Conservation (phyloP, 345 rosid species). For the Brassica incana region DNA sequence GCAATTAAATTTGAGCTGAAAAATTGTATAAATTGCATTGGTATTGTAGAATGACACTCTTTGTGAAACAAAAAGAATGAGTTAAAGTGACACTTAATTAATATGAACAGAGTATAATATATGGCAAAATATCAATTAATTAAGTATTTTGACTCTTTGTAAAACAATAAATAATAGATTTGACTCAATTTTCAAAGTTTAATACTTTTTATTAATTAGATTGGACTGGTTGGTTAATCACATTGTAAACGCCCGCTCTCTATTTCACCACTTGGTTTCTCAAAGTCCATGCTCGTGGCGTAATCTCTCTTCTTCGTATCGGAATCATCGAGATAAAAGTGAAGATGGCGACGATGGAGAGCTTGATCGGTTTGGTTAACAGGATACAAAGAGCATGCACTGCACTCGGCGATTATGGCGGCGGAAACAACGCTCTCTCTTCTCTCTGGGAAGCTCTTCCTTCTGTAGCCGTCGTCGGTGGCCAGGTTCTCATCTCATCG, state of each 20-base stretch:
- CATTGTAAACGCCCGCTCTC: conserved; percentile 31
- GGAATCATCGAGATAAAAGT: neutral
- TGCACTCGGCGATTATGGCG: conserved; percentile 82
- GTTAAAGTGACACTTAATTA: too few relatives aligned
- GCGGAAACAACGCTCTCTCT: conserved; percentile 52
- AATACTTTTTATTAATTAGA: neutral
- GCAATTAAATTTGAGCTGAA: too few relatives aligned
- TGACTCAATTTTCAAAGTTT: neutral
- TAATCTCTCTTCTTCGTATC: conserved; percentile 9
- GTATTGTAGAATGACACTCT: too few relatives aligned
- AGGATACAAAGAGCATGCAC: conserved; percentile 90
- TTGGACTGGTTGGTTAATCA: conserved; percentile 30
- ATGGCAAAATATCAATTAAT: neutral
- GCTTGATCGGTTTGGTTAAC: conserved; percentile 80
- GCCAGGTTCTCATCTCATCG: conserved; percentile 50
- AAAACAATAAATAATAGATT: neutral
- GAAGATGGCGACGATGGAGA: conserved; percentile 81
- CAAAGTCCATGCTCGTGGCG: neutral
- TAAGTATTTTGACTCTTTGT: neutral
- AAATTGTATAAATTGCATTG: too few relatives aligned
- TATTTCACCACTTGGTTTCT: conserved; percentile 1
- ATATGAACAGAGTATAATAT: neutral
- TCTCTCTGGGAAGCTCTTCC: conserved; percentile 97
- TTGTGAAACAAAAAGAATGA: too few relatives aligned
- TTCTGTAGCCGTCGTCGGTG: conserved; percentile 81